Conservation (phyloP, 768 basidiomycete species). For the Leccinum subgranulosum region DNA sequence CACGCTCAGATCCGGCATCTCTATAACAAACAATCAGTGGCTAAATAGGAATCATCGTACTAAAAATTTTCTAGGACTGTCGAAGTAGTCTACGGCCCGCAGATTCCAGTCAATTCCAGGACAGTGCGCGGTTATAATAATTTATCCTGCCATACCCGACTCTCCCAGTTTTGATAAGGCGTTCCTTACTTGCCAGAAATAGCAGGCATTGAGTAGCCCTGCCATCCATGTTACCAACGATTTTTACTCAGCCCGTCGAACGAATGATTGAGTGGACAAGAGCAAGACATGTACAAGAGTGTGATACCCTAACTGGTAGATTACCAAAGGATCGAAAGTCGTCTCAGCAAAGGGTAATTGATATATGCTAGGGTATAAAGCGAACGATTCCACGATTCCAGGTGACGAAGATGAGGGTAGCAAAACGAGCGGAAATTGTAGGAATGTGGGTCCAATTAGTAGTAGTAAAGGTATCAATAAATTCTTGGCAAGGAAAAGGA, state of each 20-base stretch:
- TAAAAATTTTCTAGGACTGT: neutral
- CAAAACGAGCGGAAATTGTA: constrained; percentile 18
- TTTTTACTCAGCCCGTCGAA: neutral
- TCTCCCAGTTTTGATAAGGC: too few relatives aligned
- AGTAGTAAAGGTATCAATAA: neutral
- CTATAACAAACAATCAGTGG: neutral
- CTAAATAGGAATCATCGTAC: neutral
- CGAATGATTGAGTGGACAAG: neutral
- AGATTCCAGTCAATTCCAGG: too few relatives aligned
- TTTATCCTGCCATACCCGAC: too few relatives aligned
- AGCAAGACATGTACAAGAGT: neutral
- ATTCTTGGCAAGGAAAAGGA: neutral
- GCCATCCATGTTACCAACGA: neutral
- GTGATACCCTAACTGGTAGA: neutral
- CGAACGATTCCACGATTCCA: constrained; percentile 1
- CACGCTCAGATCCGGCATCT: neutral
- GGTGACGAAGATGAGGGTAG: neutral
- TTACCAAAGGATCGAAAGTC: neutral
- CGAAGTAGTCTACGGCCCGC: too few relatives aligned
- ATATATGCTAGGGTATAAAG: constrained; percentile 9
- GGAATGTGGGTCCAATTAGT: neutral
- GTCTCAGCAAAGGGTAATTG: neutral
- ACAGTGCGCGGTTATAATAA: too few relatives aligned
- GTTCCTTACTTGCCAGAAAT: neutral
- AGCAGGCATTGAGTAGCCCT: neutral